These are phyloP conservation scores for Candida smagusa DNA, from an alignment of 1,139 yeast genomes.

Conservation along the genomic window DNA sequence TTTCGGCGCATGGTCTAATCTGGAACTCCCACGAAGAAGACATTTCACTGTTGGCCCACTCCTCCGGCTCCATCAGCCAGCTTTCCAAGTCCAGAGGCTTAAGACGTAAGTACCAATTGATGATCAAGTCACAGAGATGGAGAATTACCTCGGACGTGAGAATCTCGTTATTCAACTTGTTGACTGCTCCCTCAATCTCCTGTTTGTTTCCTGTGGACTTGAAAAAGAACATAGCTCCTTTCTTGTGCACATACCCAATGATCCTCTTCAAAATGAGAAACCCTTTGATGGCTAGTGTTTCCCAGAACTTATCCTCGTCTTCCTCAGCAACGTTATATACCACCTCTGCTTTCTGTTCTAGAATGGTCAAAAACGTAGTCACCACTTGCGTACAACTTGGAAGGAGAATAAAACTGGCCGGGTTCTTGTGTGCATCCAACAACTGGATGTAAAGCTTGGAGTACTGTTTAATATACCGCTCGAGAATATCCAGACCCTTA, in stretches of 20 bases:
- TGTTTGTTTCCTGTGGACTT: constrained; percentile 59
- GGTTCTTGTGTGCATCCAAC: constrained; percentile 43
- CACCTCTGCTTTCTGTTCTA: constrained; percentile 59
- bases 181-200: constrained; percentile 59
- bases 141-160: constrained; percentile 56
- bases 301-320: constrained; percentile 56
- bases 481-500: constrained; percentile 51
- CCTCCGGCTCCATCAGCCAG: constrained; percentile 88
- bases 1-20: constrained; percentile 84
- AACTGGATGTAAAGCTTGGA: constrained; percentile 68
- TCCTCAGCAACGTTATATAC: constrained; percentile 56
- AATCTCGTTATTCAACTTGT: constrained; percentile 48
- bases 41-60: constrained; percentile 82
- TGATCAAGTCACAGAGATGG: constrained; percentile 61
- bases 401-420: constrained; percentile 69
- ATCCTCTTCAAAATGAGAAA: constrained; percentile 63
- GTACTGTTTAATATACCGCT: constrained; percentile 70
- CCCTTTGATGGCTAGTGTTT: constrained; percentile 67
- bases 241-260: constrained; percentile 58
- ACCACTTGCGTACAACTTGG: constrained; percentile 63
- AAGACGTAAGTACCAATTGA: constrained; percentile 69
- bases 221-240: constrained; percentile 59
- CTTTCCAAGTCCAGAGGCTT: constrained; percentile 73
- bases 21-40: constrained; percentile 71
- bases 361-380: constrained; percentile 52